Evolutionary conservation across 306 rosid species (phyloP), one percentile per base, ranked within the genome.

Genomic region (Vicia villosa): DNA sequence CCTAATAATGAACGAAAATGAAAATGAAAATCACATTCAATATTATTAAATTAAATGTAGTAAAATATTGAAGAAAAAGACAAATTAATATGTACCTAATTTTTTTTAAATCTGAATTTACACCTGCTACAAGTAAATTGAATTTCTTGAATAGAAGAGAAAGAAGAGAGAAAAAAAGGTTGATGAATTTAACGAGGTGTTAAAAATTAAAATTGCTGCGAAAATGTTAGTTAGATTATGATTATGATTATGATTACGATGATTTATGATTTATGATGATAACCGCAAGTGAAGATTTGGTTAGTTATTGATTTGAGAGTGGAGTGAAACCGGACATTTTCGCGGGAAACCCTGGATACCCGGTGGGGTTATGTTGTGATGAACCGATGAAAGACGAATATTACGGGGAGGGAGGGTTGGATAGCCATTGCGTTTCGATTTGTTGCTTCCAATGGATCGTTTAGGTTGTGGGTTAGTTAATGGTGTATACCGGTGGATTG

Each of bases 301-400:
- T 58, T 28, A 13, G 71, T 28, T 65, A n/a, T 24, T 24, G 28
- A 3, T 24, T 26, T 51, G 61, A 34, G 71, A 62, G 60, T 12
- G 5, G 79, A 66, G 63, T 43, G 50, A 3, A 9, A 84, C 77
- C 81, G 77, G 72, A 74, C 43, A 67, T 66, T 87, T 83, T 79
- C 62, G 85, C 88, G 86, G 89, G 87, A 85, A 84, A 83, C 74
- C 78, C 84, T 15, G 46, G 80, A 79, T 66, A 70, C 54, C 74
- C 86, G 87, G 76, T 75, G 50, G 17, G 43, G 19, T 70, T 61
- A 9, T 1, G 38, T 34, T 34, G 38, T 34, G 70, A 26, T 52
- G 56, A 56, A 63, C 69, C 69, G 38, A 74, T 61, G 11, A 55
- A 15, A 64, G 21, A 10, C 72, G 32, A 16, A n/a, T 57, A 17